Evolutionary conservation across 768 basidiomycete species (phyloP).

Genomic region (Tylopilus sp.): DNA sequence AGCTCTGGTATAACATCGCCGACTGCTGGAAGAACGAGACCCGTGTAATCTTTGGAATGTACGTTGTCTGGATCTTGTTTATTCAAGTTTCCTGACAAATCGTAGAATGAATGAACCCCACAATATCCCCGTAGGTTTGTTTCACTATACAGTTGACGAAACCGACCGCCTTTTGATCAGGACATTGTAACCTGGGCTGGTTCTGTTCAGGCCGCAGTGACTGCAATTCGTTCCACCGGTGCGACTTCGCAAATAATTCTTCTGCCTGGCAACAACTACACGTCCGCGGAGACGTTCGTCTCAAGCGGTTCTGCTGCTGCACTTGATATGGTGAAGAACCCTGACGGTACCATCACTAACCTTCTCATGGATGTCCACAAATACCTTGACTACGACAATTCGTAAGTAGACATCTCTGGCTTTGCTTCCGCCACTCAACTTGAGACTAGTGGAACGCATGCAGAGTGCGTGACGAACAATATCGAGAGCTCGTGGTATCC

Average conservation of each 20-base stretch:
- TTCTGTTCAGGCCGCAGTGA: conserved; percentile 53
- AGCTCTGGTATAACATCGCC: conserved; percentile 51
- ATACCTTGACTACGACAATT: too few relatives aligned
- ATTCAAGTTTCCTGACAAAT: neutral
- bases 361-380: too few relatives aligned
- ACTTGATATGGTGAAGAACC: conserved; percentile 21
- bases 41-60: conserved; percentile 50
- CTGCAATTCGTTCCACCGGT: conserved; percentile 50
- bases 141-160: neutral
- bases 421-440: too few relatives aligned
- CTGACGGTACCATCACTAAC: too few relatives aligned
- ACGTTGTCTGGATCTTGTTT: conserved; percentile 10
- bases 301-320: conserved; percentile 50
- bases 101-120: conserved; percentile 63
- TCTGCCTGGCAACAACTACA: conserved; percentile 54
- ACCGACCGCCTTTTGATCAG: neutral
- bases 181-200: conserved; percentile 46
- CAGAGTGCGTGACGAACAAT: too few relatives aligned
- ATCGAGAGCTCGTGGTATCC: too few relatives aligned
- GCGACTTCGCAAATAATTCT: conserved; percentile 55
- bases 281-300: conserved; percentile 49
- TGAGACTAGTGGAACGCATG: too few relatives aligned
- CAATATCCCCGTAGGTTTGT: conserved; percentile 36
- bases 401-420: too few relatives aligned
- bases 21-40: conserved; percentile 40